Percentiles rank a stretch among this genome's conserved stretches.
Evolutionary conservation across 495 filamentous ascomycete species (phyloP).

Genomic region (Penicillium desertorum): DNA sequence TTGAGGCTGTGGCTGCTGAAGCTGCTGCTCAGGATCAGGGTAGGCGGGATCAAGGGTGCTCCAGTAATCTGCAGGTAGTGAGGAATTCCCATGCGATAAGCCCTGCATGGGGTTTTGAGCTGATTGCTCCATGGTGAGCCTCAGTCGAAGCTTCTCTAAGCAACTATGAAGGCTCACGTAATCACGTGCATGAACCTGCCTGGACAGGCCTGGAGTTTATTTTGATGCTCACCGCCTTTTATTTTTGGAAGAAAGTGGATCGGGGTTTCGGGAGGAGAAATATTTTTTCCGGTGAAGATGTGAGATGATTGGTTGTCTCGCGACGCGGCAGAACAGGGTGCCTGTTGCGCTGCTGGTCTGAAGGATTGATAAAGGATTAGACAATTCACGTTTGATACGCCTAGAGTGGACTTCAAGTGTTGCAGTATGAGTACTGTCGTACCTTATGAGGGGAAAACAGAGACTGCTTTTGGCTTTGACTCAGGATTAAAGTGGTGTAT

Average conservation of each 20-base stretch:
- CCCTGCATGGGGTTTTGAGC: constrained; percentile 37
- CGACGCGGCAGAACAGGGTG: constrained; percentile 10
- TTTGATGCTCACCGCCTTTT: constrained; percentile 6
- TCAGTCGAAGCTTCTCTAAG: constrained; percentile 10
- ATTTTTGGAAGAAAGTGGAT: background rate
- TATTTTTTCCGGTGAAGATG: constrained; percentile 2
- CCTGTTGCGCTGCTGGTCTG: constrained; percentile 10
- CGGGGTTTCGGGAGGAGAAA: background rate
- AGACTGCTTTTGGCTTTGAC: constrained; percentile 2
- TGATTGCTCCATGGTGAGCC: constrained; percentile 42
- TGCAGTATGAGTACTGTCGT: constrained; percentile 17
- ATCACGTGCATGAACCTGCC: constrained; percentile 6
- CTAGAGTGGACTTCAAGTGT: constrained; percentile 5
- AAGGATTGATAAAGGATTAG: constrained; percentile 15
- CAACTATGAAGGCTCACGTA: constrained; percentile 19
- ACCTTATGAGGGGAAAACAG: constrained; percentile 9
- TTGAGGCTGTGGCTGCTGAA: constrained; percentile 19
- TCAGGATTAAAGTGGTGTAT: constrained; percentile 3
- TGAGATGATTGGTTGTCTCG: constrained; percentile 6
- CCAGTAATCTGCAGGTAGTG: constrained; percentile 41
- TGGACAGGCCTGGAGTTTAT: background rate
- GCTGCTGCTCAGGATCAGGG: constrained; percentile 30
- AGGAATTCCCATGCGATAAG: constrained; percentile 29
- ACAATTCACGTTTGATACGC: constrained; percentile 15
- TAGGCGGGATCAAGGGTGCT: constrained; percentile 40